phyloP scores from a whole-genome alignment of 139 green algal species.

The Diplosphaera chodatii region DNA sequence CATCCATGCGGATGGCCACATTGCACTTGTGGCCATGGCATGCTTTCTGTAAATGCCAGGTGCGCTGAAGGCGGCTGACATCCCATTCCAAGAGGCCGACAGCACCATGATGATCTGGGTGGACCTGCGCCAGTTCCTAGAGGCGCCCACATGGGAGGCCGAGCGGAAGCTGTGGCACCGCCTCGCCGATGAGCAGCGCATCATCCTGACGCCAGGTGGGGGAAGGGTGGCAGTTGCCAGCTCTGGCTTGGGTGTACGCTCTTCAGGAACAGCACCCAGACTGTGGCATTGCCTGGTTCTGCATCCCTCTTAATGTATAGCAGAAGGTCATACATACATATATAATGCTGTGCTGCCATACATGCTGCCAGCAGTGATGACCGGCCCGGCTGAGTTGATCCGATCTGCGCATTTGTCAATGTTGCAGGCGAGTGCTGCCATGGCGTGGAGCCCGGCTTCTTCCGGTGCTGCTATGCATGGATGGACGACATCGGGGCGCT shows the following conservation, averaged over 20 bases:
- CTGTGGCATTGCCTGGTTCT: too few relatives aligned
- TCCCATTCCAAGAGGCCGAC: conserved; percentile 40
- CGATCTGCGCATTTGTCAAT: too few relatives aligned
- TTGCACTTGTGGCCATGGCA: too few relatives aligned
- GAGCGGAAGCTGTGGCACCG: conserved; percentile 53
- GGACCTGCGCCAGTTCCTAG: conserved; percentile 42
- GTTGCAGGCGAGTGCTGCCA: conserved; percentile 43
- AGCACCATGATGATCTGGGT: conserved; percentile 73
- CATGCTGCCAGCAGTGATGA: too few relatives aligned
- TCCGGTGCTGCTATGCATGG: conserved; percentile 74
- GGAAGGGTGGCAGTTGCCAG: too few relatives aligned
- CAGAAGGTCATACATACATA: too few relatives aligned
- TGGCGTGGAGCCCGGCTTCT: conserved; percentile 59
- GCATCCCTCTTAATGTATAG: too few relatives aligned
- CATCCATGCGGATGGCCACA: too few relatives aligned
- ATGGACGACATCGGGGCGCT: conserved; percentile 32
- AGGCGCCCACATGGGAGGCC: conserved; percentile 44
- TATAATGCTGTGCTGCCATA: too few relatives aligned
- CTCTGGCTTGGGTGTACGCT: too few relatives aligned
- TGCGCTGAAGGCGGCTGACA: conserved; percentile 33
- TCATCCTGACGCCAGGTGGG: conserved; percentile 49
- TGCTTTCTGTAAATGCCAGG: conserved; percentile 26
- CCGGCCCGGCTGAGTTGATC: too few relatives aligned
- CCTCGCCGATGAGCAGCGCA: conserved; percentile 29
- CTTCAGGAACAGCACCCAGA: too few relatives aligned